Percentiles rank a stretch among this genome's conserved stretches.
Evolutionary conservation across 2,329 filamentous ascomycete genomes (phyloP).

Genomic region (Xylariaceae sp.): DNA sequence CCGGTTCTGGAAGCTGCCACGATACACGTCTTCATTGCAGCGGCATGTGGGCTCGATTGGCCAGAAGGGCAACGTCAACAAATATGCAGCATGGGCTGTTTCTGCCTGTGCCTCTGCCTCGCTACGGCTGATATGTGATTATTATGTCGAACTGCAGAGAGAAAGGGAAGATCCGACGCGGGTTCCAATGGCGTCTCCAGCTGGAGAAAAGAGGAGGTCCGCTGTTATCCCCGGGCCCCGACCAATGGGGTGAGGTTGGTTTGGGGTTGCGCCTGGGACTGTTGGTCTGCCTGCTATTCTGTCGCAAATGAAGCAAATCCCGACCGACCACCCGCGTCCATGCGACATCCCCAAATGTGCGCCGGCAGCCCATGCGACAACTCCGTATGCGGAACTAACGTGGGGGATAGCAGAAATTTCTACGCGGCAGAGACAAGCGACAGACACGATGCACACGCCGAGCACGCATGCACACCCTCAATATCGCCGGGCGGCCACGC

Average conservation of each 20-base stretch:
- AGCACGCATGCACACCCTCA: background rate
- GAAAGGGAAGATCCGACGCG: constrained; percentile 6
- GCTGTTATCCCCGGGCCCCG: constrained; percentile 16
- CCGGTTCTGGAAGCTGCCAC: constrained; percentile 23
- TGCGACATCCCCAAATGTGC: constrained; percentile 14
- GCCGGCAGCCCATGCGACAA: background rate
- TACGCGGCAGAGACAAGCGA: background rate
- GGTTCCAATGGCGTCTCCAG: constrained; percentile 17
- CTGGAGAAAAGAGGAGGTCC: constrained; percentile 25
- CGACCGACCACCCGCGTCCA: constrained; percentile 22
- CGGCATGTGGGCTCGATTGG: constrained; percentile 14
- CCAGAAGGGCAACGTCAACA: constrained; percentile 17
- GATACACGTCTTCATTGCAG: constrained; percentile 23
- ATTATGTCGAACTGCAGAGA: constrained; percentile 11
- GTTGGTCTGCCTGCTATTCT: constrained; percentile 7
- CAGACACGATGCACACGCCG: background rate
- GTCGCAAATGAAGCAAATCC: constrained; percentile 25
- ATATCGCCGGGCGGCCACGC: no score
- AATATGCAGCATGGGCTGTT: constrained; percentile 10
- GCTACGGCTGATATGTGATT: background rate
- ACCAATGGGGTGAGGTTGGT: constrained; percentile 20
- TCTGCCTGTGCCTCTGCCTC: constrained; percentile 1
- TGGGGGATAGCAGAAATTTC: background rate
- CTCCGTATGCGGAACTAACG: constrained; percentile 10
- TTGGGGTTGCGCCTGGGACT: constrained; percentile 7